These are phyloP conservation scores for Yamadazyma dushanensis DNA, from an alignment of 1,139 yeast species.

Conservation along the genomic window DNA sequence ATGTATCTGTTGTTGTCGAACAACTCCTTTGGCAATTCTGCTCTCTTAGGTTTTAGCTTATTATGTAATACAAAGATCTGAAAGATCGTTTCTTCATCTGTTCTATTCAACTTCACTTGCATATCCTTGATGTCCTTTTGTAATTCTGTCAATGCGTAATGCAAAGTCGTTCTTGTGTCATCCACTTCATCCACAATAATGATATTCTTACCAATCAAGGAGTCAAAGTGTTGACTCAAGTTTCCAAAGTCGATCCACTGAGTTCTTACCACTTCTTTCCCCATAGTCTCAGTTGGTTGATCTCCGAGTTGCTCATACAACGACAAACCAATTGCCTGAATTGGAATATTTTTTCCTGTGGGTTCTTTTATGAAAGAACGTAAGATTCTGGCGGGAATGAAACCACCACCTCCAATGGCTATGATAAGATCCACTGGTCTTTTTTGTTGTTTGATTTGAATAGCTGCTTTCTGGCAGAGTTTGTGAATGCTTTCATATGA, in stretches of 20 bases:
- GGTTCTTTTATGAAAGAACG: conserved; percentile 58
- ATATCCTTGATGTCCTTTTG: conserved; percentile 57
- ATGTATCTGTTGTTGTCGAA: conserved; percentile 50
- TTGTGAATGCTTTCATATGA: conserved; percentile 65
- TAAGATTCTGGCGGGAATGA: conserved; percentile 64
- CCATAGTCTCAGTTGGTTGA: conserved; percentile 47
- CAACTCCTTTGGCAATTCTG: conserved; percentile 46
- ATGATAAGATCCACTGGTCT: conserved; percentile 58
- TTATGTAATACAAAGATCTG: conserved; percentile 61
- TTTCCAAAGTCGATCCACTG: conserved; percentile 68
- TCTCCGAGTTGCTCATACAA: conserved; percentile 57
- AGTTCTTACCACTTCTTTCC: conserved; percentile 61
- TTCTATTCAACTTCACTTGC: conserved; percentile 45
- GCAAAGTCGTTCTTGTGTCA: conserved; percentile 66
- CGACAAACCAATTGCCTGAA: conserved; percentile 64
- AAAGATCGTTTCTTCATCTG: conserved; percentile 44
- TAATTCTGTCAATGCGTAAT: conserved; percentile 59
- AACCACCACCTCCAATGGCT: conserved; percentile 72
- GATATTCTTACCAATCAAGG: conserved; percentile 58
- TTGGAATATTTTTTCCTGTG: conserved; percentile 59
- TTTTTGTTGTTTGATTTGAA: conserved; percentile 36
- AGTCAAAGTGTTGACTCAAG: conserved; percentile 52
- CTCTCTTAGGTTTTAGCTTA: conserved; percentile 56
- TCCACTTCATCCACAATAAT: conserved; percentile 70
- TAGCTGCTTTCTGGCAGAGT: conserved; percentile 57